phyloP scores from a whole-genome alignment of 2,329 filamentous ascomycete species.

The Ramichloridium luteum region DNA sequence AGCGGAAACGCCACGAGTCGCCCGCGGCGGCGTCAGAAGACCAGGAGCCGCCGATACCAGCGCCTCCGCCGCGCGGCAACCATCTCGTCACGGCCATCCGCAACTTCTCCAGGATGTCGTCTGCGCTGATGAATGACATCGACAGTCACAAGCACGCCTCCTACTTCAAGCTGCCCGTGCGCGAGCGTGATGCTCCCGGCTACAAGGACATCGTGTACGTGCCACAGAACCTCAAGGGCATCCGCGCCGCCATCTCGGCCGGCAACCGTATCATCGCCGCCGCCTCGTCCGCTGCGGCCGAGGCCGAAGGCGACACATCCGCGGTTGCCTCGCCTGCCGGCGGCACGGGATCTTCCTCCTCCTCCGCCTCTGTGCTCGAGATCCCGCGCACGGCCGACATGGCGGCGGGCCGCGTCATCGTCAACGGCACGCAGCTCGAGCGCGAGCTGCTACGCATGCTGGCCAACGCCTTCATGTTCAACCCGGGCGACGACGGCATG shows the following conservation, averaged over 20 bases:
- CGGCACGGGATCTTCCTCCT: neutral
- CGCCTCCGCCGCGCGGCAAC: slow-evolving; percentile 17
- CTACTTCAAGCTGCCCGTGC: slow-evolving; percentile 38
- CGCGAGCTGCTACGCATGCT: slow-evolving; percentile 94
- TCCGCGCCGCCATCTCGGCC: slow-evolving; percentile 35
- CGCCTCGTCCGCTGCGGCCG: slow-evolving; percentile 37
- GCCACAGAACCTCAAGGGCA: slow-evolving; percentile 40
- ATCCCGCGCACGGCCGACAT: slow-evolving; percentile 64
- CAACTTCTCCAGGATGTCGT: slow-evolving; percentile 37
- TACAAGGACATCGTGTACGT: slow-evolving; percentile 41
- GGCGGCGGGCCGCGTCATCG: slow-evolving; percentile 74
- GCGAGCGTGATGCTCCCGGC: slow-evolving; percentile 38
- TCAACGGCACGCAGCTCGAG: slow-evolving; percentile 86
- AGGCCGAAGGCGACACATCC: slow-evolving; percentile 33
- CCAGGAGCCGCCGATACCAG: slow-evolving; percentile 7
- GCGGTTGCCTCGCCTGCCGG: slow-evolving; percentile 6
- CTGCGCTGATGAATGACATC: slow-evolving; percentile 41
- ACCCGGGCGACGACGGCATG: slow-evolving; percentile 78
- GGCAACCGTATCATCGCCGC: slow-evolving; percentile 47
- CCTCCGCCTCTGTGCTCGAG: slow-evolving; percentile 34
- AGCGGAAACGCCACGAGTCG: slow-evolving; percentile 31
- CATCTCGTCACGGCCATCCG: slow-evolving; percentile 32
- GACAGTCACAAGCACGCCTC: slow-evolving; percentile 39
- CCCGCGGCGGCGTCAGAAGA: slow-evolving; percentile 11
- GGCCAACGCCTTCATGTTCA: slow-evolving; percentile 97